phyloP scores from a whole-genome alignment of 345 rosid genomes.

The Linum lewisii region DNA sequence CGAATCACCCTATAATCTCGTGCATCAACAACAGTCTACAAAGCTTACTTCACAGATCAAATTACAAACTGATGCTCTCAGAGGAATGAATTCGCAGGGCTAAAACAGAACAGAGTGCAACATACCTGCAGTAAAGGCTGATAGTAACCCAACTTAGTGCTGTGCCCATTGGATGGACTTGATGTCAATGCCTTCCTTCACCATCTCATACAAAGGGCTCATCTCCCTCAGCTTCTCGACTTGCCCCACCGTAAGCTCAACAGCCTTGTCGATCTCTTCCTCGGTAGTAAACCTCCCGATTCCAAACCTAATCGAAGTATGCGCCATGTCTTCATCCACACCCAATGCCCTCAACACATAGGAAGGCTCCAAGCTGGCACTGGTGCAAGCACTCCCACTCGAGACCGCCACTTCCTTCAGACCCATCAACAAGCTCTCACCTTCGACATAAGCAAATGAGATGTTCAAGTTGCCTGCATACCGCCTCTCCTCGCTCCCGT shows the following conservation, averaged over 20 bases:
- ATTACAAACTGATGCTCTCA: too few relatives aligned
- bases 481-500: constrained; percentile 74
- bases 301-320: constrained; percentile 92
- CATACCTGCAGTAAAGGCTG: too few relatives aligned
- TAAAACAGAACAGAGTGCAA: too few relatives aligned
- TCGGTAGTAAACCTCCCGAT: constrained; percentile 91
- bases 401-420: constrained; percentile 96
- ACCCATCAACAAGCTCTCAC: constrained; percentile 97
- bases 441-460: constrained; percentile 93
- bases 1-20: too few relatives aligned
- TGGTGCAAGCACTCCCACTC: constrained; percentile 97
- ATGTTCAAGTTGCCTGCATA: constrained; percentile 77
- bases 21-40: too few relatives aligned
- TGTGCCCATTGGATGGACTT: constrained; percentile 88
- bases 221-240: constrained; percentile 89
- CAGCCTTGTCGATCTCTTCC: constrained; percentile 74
- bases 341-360: constrained; percentile 94
- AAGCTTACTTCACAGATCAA: too few relatives aligned
- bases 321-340: constrained; percentile 98
- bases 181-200: constrained; percentile 76
- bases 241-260: constrained; percentile 77
- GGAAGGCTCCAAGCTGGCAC: constrained; percentile 96
- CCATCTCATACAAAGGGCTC: constrained; percentile 98
- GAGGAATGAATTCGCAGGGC: too few relatives aligned
- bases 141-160: constrained; percentile 43